Evolutionary conservation across 768 basidiomycete genomes (phyloP).

Genomic region (Termitomyces heimii): DNA sequence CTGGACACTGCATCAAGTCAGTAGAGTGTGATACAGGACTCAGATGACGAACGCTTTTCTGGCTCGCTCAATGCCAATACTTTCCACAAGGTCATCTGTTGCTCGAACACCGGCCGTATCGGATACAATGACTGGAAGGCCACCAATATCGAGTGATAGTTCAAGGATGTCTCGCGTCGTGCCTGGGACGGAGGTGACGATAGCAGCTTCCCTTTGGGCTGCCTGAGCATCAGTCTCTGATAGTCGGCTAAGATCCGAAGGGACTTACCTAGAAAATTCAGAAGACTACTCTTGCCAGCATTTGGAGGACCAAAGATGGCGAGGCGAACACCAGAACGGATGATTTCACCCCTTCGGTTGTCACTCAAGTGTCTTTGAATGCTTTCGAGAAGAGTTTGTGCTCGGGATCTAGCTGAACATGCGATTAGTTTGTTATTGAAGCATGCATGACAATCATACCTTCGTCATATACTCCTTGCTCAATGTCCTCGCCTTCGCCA

Average conservation of each 20-base stretch:
- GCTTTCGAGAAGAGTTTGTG: slow-evolving; percentile 36
- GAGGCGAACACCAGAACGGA: slow-evolving; percentile 75
- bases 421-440: neutral
- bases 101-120: slow-evolving; percentile 84
- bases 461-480: slow-evolving; percentile 71
- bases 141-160: slow-evolving; percentile 83
- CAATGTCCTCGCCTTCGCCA: slow-evolving; percentile 86
- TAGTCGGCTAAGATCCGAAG: neutral
- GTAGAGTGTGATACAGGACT: neutral
- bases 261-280: slow-evolving; percentile 74
- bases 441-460: slow-evolving; percentile 33
- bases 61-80: slow-evolving; percentile 77
- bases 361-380: slow-evolving; percentile 62
- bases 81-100: slow-evolving; percentile 68
- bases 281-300: slow-evolving; percentile 86
- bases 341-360: slow-evolving; percentile 73
- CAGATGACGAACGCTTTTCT: slow-evolving; percentile 40
- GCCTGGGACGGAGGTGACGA: slow-evolving; percentile 82
- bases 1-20: slow-evolving; percentile 41
- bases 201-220: slow-evolving; percentile 87
- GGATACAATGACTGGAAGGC: slow-evolving; percentile 71
- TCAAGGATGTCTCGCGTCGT: slow-evolving; percentile 88
- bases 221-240: neutral
- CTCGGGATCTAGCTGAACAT: slow-evolving; percentile 47
- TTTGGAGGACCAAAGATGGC: slow-evolving; percentile 93